These are phyloP conservation scores for Ophiocordyceps unilateralis DNA, from an alignment of 2,329 filamentous ascomycete genomes.

Conservation along the genomic window DNA sequence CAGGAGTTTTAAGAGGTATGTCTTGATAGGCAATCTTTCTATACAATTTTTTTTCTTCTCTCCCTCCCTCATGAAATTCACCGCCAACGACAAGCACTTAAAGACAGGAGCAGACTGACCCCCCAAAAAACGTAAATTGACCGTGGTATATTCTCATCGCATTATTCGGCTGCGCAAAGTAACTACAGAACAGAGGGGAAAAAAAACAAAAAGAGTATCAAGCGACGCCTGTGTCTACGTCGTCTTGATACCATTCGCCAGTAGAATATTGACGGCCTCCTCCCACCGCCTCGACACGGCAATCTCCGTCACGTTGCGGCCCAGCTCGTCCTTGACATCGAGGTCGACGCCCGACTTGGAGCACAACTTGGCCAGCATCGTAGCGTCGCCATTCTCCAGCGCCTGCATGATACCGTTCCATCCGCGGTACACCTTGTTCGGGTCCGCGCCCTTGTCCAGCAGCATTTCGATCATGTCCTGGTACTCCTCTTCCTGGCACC, in stretches of 20 bases:
- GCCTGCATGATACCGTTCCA: constrained; percentile 51
- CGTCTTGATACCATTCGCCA: constrained; percentile 15
- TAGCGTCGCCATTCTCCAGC: constrained; percentile 42
- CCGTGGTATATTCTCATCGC: too few species aligned
- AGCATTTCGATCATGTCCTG: constrained; percentile 45
- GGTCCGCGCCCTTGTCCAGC: constrained; percentile 45
- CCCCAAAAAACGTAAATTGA: too few species aligned
- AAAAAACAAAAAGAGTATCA: too few species aligned
- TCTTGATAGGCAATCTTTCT: too few species aligned
- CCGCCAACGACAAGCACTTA: too few species aligned
- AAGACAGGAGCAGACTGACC: too few species aligned
- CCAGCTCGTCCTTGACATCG: constrained; percentile 33
- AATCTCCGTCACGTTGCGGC: constrained; percentile 37
- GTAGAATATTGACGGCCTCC: constrained; percentile 33
- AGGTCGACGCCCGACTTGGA: constrained; percentile 33
- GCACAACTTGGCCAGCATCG: constrained; percentile 33
- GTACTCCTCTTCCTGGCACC: constrained; percentile 35
- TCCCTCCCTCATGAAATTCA: too few species aligned
- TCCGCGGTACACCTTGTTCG: constrained; percentile 49
- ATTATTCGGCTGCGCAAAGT: too few species aligned
- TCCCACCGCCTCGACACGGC: constrained; percentile 40
- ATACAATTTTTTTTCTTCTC: too few species aligned
- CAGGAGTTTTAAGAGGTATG: too few species aligned
- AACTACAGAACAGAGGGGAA: too few species aligned
- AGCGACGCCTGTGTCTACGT: background rate